Evolutionary conservation across 1,139 yeast species (phyloP).

Genomic region (Yamadazyma triangularis): DNA sequence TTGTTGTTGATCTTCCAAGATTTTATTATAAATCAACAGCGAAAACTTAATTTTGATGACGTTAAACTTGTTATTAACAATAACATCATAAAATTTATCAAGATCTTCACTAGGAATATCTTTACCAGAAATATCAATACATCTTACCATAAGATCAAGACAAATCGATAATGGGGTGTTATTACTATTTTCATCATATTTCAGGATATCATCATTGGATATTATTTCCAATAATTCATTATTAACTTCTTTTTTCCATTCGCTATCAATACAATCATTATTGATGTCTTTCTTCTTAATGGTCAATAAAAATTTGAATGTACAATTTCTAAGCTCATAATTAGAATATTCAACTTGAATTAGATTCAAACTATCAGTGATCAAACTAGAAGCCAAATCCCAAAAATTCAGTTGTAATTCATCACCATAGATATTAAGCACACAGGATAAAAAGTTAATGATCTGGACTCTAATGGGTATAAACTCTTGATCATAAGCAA

Average conservation of each 20-base stretch:
- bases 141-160: slow-evolving; percentile 29
- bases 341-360: slow-evolving; percentile 32
- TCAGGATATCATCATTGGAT: slow-evolving; percentile 20
- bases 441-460: slow-evolving; percentile 40
- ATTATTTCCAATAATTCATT: slow-evolving; percentile 38
- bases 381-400: slow-evolving; percentile 33
- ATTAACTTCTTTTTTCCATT: slow-evolving; percentile 1
- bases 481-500: slow-evolving; percentile 56
- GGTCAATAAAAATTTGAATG: slow-evolving; percentile 38
- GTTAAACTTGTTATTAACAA: slow-evolving; percentile 19
- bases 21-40: slow-evolving; percentile 28
- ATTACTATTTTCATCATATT: slow-evolving; percentile 11
- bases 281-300: slow-evolving; percentile 13
- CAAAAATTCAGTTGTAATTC: slow-evolving; percentile 4
- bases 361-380: slow-evolving; percentile 50
- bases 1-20: slow-evolving; percentile 45
- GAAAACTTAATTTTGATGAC: slow-evolving; percentile 30
- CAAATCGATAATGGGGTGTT: slow-evolving; percentile 31
- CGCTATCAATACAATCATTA: too few relatives aligned
- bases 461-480: slow-evolving; percentile 47
- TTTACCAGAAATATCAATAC: slow-evolving; percentile 11
- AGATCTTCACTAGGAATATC: slow-evolving; percentile 3
- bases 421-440: slow-evolving; percentile 6
- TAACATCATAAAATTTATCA: slow-evolving; percentile 17
- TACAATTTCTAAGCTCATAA: slow-evolving; percentile 42